Percentiles rank a stretch among this genome's conserved stretches.
These are phyloP conservation scores for Mycena belliarum DNA, from an alignment of 768 basidiomycete genomes.

Conservation along the genomic window DNA sequence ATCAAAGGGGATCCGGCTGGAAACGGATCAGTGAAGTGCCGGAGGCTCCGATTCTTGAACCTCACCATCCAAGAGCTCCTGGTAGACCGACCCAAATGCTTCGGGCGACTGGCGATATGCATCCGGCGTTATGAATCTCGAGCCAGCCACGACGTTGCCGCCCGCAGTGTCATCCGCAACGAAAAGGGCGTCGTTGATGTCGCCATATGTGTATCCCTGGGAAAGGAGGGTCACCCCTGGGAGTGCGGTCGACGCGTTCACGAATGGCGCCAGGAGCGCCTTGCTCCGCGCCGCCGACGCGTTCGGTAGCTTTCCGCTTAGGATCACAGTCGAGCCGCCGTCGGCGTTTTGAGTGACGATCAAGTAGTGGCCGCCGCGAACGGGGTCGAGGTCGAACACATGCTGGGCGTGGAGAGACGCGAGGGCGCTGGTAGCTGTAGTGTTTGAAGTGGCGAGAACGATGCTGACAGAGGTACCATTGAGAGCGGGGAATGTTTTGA, in stretches of 20 bases:
- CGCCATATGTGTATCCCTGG: background rate
- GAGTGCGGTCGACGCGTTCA: constrained; percentile 16
- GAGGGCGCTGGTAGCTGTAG: constrained; percentile 24
- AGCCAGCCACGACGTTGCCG: constrained; percentile 16
- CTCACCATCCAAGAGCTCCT: constrained; percentile 21
- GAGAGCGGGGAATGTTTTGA: constrained; percentile 36
- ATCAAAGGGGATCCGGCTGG: background rate
- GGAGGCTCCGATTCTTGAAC: too few species aligned
- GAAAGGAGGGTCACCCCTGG: constrained; percentile 18
- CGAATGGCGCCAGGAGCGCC: constrained; percentile 23
- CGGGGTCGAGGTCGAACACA: constrained; percentile 34
- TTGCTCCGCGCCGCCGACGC: constrained; percentile 12
- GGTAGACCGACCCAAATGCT: constrained; percentile 24
- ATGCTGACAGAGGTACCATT: constrained; percentile 25
- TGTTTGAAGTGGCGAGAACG: constrained; percentile 16
- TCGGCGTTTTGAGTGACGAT: background rate
- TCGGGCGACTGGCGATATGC: constrained; percentile 11
- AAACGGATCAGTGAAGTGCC: background rate
- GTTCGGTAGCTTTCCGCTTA: constrained; percentile 19
- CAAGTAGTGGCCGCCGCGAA: constrained; percentile 32
- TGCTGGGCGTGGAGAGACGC: constrained; percentile 33
- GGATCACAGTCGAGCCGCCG: background rate
- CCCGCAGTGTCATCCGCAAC: constrained; percentile 16
- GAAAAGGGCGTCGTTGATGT: constrained; percentile 20
- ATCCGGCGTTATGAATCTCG: constrained; percentile 18